Percentiles rank a stretch among this genome's conserved stretches.
These are phyloP conservation scores for Chaetomidium leptoderma DNA, from an alignment of 495 filamentous ascomycete species.

Conservation along the genomic window DNA sequence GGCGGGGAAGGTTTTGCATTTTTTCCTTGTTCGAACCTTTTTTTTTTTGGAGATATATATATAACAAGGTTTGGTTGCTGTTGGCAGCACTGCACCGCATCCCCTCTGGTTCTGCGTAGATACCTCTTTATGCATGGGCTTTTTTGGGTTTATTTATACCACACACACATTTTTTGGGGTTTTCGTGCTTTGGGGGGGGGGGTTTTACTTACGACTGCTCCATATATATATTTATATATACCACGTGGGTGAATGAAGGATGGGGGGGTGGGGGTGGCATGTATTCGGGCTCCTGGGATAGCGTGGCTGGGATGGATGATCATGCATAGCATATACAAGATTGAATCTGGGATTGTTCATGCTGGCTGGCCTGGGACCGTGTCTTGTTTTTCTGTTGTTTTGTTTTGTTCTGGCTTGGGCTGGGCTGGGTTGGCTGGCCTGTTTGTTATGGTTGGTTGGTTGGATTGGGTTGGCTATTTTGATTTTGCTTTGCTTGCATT, in stretches of 20 bases:
- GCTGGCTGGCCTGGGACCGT: too few species aligned
- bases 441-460: background rate
- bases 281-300: too few species aligned
- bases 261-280: background rate
- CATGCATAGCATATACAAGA: too few species aligned
- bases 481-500: background rate
- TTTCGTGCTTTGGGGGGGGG: too few species aligned
- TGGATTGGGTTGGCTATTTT: background rate
- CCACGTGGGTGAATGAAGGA: background rate
- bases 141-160: background rate
- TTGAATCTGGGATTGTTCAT: too few species aligned
- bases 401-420: background rate
- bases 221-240: background rate
- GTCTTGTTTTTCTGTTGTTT: background rate
- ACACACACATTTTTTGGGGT: background rate
- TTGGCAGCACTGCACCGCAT: too few species aligned
- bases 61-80: too few species aligned
- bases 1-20: background rate
- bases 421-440: background rate
- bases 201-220: too few species aligned
- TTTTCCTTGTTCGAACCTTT: background rate
- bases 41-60: background rate
- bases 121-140: slow-evolving; percentile 16
- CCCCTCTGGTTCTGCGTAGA: slow-evolving; percentile 11
- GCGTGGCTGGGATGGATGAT: too few species aligned